Evolutionary conservation across 352 stramenopile species (phyloP), one percentile per base, ranked within the genome.

Genomic region (Elongisporangium prolatum): DNA sequence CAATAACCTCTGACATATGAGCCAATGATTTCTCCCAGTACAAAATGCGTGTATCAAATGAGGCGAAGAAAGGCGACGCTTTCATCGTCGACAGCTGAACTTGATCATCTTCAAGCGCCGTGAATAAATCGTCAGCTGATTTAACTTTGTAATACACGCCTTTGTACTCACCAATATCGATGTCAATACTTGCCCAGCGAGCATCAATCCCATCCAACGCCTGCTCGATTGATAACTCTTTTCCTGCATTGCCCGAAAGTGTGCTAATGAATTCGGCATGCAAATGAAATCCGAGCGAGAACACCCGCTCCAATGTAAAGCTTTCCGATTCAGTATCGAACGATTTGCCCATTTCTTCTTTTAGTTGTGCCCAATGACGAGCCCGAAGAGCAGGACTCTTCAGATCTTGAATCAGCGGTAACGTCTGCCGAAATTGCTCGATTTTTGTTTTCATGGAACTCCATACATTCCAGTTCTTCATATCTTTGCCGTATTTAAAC

Each of bases 41-140:
- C 63, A 96, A 61, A 55, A 98, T 95, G 40, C 86, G 80, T 5
- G 79, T 82, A 48, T 93, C 74, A 52, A 98, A 98, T 17, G 88
- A 96, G 0, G 68, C 77, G 57, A 97, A 98, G 69, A 98, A 98
- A 13, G 94, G 92, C 16, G 88, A 97, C 8, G 91, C 91, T 56
- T 98, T 98, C 79, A 98, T 97, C 3, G 88, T 96, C 24, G 88
- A 96, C 7, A 98, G 61, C 60, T 96, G 85, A 14, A 98, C 88
- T 65, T 94, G 82, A 56, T 98, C 90, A 57, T 98, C 92, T 69
- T 95, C 86, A 1, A 98, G 69, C 1, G 87, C 77, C 11, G 93
- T 89, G 64, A 97, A 97, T 28, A 97, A 54, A 50, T 98, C 93
- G 21, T 98, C 91, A 0, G 88, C 89, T 8, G 75, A 91, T 17